phyloP scores from a whole-genome alignment of 2,329 filamentous ascomycete species.

The Aureobasidium sp. region DNA sequence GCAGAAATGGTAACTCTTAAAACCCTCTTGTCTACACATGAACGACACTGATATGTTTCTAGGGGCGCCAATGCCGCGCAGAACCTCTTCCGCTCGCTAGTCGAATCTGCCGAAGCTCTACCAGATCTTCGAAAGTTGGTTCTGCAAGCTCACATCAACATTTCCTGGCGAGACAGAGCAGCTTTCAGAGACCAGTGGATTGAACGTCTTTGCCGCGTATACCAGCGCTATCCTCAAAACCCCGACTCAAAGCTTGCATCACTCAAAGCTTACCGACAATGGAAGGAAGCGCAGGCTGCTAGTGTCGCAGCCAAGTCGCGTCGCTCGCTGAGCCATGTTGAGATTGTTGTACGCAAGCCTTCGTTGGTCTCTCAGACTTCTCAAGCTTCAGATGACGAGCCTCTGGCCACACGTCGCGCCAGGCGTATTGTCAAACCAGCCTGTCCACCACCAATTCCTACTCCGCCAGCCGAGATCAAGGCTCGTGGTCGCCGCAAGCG shows the following conservation, averaged over 20 bases:
- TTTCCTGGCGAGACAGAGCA: constrained; percentile 71
- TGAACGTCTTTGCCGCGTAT: constrained; percentile 58
- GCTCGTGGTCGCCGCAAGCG: constrained; percentile 17
- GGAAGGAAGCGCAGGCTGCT: constrained; percentile 25
- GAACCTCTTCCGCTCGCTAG: constrained; percentile 69
- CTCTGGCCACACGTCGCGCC: constrained; percentile 22
- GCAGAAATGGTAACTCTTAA: constrained; percentile 54
- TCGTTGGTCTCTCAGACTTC: neutral
- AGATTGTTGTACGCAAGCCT: constrained; percentile 21
- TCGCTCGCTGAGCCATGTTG: constrained; percentile 17
- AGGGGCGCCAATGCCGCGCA: constrained; percentile 53
- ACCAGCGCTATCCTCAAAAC: constrained; percentile 44
- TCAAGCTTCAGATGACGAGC: constrained; percentile 5
- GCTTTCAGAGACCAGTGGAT: constrained; percentile 73
- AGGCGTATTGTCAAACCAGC: constrained; percentile 21
- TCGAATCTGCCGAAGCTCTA: constrained; percentile 60
- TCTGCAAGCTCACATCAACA: constrained; percentile 70
- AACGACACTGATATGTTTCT: constrained; percentile 23
- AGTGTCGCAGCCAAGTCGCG: neutral
- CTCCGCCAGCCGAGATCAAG: neutral
- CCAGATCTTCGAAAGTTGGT: constrained; percentile 59
- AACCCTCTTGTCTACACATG: neutral
- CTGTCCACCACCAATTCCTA: neutral
- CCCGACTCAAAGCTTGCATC: constrained; percentile 39
- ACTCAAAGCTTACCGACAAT: constrained; percentile 34